Evolutionary conservation across 495 filamentous ascomycete genomes (phyloP).

Genomic region (Aspergillus baeticus): DNA sequence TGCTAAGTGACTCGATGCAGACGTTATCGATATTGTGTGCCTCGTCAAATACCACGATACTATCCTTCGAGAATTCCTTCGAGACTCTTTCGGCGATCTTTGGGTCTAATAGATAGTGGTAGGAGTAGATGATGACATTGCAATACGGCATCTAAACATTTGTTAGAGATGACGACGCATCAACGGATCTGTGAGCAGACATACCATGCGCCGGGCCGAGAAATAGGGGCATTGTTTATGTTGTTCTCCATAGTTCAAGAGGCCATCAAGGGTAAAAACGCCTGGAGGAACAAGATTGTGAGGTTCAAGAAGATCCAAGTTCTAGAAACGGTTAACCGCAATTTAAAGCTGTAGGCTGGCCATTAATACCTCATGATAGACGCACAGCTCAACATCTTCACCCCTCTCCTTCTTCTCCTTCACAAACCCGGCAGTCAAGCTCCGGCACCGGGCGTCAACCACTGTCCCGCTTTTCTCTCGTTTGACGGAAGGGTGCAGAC

Average conservation of each 20-base stretch:
- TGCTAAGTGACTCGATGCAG: conserved; percentile 96
- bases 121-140: conserved; percentile 99
- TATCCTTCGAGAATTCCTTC: conserved; percentile 94
- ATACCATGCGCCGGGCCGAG: conserved; percentile 87
- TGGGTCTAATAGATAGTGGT: conserved; percentile 96
- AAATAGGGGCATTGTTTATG: conserved; percentile 99
- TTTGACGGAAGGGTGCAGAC: conserved; percentile 92
- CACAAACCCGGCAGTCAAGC: conserved; percentile 93
- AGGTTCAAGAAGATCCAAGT: conserved; percentile 90
- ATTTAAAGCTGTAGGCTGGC: not conserved
- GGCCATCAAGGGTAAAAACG: conserved; percentile 91
- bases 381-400: conserved; percentile 89
- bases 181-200: conserved; percentile 10
- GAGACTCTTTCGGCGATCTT: conserved; percentile 98
- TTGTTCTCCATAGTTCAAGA: conserved; percentile 85
- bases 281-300: conserved; percentile 91
- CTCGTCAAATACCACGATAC: conserved; percentile 98
- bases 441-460: conserved; percentile 92
- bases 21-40: conserved; percentile 99
- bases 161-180: conserved; percentile 7
- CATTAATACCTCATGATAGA: conserved; percentile 81
- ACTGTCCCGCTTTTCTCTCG: conserved; percentile 90
- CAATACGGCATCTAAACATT: conserved; percentile 82
- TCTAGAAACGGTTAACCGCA: conserved; percentile 50
- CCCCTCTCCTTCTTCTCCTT: conserved; percentile 95